phyloP scores from a whole-genome alignment of 2,329 filamentous ascomycete species.

The Alternaria hordeiaustralica region DNA sequence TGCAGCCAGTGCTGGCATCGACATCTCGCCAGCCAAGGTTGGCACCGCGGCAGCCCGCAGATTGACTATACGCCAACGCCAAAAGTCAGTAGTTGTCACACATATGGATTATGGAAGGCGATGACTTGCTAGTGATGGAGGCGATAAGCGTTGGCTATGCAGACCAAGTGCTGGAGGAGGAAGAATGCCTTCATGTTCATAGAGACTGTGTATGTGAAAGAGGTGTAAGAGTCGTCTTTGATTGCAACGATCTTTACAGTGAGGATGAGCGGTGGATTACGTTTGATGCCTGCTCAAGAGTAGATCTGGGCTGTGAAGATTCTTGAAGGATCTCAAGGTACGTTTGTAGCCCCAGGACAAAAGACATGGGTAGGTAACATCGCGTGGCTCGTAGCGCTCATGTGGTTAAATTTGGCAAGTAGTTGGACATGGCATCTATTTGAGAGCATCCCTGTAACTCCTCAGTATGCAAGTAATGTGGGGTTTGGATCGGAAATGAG shows the following conservation, averaged over 20 bases:
- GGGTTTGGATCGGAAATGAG: background rate
- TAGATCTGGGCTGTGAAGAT: background rate
- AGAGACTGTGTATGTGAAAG: background rate
- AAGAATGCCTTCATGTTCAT: background rate
- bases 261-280: background rate
- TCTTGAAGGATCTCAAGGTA: background rate
- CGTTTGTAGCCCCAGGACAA: background rate
- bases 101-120: background rate
- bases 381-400: background rate
- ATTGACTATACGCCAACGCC: background rate
- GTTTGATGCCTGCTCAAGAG: background rate
- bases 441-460: background rate
- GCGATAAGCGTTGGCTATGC: background rate
- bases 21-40: constrained; percentile 1
- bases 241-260: background rate
- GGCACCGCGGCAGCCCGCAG: background rate
- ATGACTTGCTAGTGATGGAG: background rate
- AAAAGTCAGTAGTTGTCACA: background rate
- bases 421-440: background rate
- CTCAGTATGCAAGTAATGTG: background rate
- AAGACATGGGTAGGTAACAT: background rate
- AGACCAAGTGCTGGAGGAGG: background rate
- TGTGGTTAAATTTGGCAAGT: background rate
- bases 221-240: background rate
- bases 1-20: constrained; percentile 6